Evolutionary conservation across 2,329 filamentous ascomycete species (phyloP), one percentile per base, ranked within the genome.

Genomic region (Xenosphaeropsis pyriputrescens): DNA sequence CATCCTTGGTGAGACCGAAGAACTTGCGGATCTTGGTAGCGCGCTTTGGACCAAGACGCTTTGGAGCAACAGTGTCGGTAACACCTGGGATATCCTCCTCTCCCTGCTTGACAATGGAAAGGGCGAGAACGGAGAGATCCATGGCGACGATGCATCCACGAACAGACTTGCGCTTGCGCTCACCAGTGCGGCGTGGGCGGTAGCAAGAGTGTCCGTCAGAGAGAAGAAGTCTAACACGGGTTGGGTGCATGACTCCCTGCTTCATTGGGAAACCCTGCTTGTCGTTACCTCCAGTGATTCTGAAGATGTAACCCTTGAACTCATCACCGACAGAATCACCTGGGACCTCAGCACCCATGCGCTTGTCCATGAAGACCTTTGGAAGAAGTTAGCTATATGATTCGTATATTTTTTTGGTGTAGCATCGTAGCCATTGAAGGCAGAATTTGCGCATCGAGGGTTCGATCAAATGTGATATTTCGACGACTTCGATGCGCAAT

Each of bases 201-300:
- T 96, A 98, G 85, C 91, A 98, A 57, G 85, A 91, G 84, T 96
- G 91, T 65, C 91, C 91, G 41, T 93, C 86, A 63, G 81, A 63
- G 62, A 98, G 85, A 59, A 98, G 83, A 54, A 98, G 86, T 56
- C 85, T 82, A 70, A 95, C 91, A 91, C 91, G 91, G 65, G 85
- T 91, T 58, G 91, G 88, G 68, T 93, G 84, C 77, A 98, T 89
- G 65, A 93, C 84, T 76, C 91, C 91, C 81, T 98, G 93, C 86
- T 98, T 98, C 91, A 98, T 98, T 57, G 91, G 91, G 79, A 98
- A 98, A 74, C 91, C 91, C 77, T 98, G 93, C 85, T 98, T 98
- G 84, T 98, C 91, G 83, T 98, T 98, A 64, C 93, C 91, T 62
- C 91, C 93, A 59, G 91, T 98, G 74, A 98, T 96, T 65, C 79